Conservation (phyloP, 139 green algal species). For the Ulvella scutata region DNA sequence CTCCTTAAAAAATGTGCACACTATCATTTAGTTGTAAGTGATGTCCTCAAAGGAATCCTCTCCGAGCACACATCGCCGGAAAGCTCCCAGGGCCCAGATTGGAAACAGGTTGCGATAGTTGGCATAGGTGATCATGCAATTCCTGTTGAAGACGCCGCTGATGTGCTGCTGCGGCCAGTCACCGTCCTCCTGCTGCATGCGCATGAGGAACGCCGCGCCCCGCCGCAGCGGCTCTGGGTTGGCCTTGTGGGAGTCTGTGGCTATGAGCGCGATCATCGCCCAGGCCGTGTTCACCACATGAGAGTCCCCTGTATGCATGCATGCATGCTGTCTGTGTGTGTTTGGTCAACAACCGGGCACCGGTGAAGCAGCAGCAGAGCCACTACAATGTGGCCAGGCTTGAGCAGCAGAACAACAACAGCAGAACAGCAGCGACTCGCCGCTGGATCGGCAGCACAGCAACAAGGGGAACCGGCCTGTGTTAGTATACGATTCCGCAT, state of each 20-base stretch:
- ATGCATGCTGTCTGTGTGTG: neutral
- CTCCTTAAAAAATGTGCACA: too few relatives aligned
- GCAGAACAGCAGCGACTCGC: neutral
- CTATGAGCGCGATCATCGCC: conserved; percentile 82
- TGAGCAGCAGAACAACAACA: neutral
- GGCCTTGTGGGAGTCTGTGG: conserved; percentile 28
- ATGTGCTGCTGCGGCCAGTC: conserved; percentile 98
- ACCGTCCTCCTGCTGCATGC: conserved; percentile 43
- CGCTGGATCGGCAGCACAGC: neutral
- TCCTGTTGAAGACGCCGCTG: conserved; percentile 97
- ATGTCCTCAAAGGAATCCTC: too few relatives aligned
- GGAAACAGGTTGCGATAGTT: conserved; percentile 99
- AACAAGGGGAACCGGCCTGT: too few relatives aligned
- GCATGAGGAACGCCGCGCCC: conserved; percentile 36
- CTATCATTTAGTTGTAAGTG: too few relatives aligned
- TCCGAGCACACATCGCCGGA: conserved; percentile 50
- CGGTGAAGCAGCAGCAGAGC: too few relatives aligned
- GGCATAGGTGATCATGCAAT: conserved; percentile 98
- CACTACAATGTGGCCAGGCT: neutral
- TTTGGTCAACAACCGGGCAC: too few relatives aligned
- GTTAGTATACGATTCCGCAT: too few relatives aligned
- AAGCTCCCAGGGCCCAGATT: conserved; percentile 89
- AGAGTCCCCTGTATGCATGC: conserved; percentile 16
- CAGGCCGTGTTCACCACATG: conserved; percentile 95
- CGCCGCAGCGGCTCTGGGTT: conserved; percentile 45